Evolutionary conservation across 768 basidiomycete genomes (phyloP).

Genomic region (Phlegmacium glaucopus): DNA sequence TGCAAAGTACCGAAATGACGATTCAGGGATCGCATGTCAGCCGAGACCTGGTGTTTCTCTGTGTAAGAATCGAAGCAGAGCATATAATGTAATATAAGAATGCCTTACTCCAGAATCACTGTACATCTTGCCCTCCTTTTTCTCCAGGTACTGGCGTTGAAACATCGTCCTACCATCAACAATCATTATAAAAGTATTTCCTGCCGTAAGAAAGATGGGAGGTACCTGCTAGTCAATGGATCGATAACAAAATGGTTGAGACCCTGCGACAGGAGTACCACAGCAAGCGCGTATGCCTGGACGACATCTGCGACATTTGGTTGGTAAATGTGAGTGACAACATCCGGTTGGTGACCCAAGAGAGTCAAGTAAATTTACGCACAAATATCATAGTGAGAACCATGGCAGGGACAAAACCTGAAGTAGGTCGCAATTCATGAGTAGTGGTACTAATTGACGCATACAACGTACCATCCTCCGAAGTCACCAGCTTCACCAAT

Average conservation of each 20-base stretch:
- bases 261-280: constrained; percentile 45
- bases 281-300: constrained; percentile 56
- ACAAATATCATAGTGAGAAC: constrained; percentile 98
- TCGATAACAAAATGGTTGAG: constrained; percentile 70
- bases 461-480: constrained; percentile 84
- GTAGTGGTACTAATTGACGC: not conserved
- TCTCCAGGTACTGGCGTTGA: constrained; percentile 67
- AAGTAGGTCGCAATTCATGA: constrained; percentile 1
- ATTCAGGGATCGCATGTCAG: constrained; percentile 67
- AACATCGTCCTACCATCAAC: constrained; percentile 60
- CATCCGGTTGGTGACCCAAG: constrained; percentile 49
- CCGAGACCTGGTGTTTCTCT: constrained; percentile 48
- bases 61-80: constrained; percentile 2
- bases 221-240: constrained; percentile 67
- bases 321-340: constrained; percentile 41
- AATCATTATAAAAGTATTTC: not conserved
- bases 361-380: constrained; percentile 21
- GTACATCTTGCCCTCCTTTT: constrained; percentile 65
- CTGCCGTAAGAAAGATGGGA: constrained; percentile 1
- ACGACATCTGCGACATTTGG: constrained; percentile 58
- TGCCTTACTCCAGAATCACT: constrained; percentile 58
- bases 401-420: constrained; percentile 98
- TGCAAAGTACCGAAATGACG: constrained; percentile 64
- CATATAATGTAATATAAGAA: constrained; percentile 10
- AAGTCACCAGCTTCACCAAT: constrained; percentile 96